phyloP scores from a whole-genome alignment of 352 stramenopile genomes.

The Peronospora destructor region DNA sequence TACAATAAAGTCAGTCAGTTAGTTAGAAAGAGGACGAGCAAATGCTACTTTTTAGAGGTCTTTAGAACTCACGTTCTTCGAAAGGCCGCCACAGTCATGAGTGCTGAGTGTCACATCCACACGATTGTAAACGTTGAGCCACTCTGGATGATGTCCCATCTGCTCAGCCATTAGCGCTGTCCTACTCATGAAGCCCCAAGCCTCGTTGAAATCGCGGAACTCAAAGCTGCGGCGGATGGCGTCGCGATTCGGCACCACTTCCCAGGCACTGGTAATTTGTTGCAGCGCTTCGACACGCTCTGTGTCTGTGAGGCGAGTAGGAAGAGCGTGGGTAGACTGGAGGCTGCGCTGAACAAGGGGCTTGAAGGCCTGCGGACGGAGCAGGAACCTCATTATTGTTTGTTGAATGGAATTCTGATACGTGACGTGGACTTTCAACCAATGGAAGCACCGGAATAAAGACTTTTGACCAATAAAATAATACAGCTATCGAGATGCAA shows the following conservation, averaged over 20 bases:
- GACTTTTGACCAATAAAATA: slow-evolving; percentile 19
- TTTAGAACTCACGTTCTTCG: slow-evolving; percentile 60
- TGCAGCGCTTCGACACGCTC: slow-evolving; percentile 38
- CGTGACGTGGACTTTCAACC: slow-evolving; percentile 6
- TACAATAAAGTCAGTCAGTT: neutral
- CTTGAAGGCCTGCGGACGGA: slow-evolving; percentile 7
- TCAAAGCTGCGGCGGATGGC: slow-evolving; percentile 79
- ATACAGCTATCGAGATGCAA: neutral
- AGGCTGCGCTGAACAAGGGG: slow-evolving; percentile 12
- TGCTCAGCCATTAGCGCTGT: slow-evolving; percentile 71
- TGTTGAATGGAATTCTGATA: neutral
- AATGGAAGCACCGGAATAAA: no score
- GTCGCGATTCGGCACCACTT: slow-evolving; percentile 51
- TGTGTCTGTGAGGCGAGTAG: slow-evolving; percentile 38
- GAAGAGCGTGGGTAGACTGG: slow-evolving; percentile 30
- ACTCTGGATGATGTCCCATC: slow-evolving; percentile 97
- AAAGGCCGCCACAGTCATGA: slow-evolving; percentile 92
- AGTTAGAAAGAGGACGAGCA: neutral
- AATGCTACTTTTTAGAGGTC: neutral
- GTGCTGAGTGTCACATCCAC: slow-evolving; percentile 95
- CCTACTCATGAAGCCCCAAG: slow-evolving; percentile 77
- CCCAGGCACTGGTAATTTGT: slow-evolving; percentile 47
- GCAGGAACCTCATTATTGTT: neutral
- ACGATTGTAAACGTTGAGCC: slow-evolving; percentile 98
- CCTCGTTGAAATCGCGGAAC: slow-evolving; percentile 80